A percentile compares a stretch with the other conserved stretches of the same genome.
These are phyloP conservation scores for Alternaria longipes DNA, from an alignment of 2,329 filamentous ascomycete species.

Conservation along the genomic window DNA sequence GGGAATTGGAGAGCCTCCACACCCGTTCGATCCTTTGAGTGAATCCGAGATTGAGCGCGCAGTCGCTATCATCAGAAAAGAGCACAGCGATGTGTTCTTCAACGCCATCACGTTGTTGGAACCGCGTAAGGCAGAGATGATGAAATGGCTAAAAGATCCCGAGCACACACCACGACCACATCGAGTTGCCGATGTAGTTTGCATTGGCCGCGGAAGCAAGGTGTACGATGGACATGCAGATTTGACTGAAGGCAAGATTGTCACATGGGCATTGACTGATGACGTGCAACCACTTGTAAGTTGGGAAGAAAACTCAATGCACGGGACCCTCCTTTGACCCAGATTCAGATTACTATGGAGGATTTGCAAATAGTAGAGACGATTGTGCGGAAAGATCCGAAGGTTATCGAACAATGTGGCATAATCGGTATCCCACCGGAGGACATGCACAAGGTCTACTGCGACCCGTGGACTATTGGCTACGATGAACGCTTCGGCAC, in stretches of 20 bases:
- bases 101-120: slow-evolving; percentile 87
- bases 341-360: slow-evolving; percentile 81
- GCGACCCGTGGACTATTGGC: slow-evolving; percentile 95
- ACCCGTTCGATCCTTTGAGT: slow-evolving; percentile 82
- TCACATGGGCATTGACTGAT: slow-evolving; percentile 77
- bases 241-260: slow-evolving; percentile 70
- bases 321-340: slow-evolving; percentile 1
- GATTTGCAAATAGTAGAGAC: slow-evolving; percentile 84
- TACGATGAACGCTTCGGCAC: slow-evolving; percentile 90
- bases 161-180: slow-evolving; percentile 68
- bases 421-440: slow-evolving; percentile 80
- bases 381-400: slow-evolving; percentile 77
- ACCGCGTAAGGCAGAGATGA: slow-evolving; percentile 85
- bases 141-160: slow-evolving; percentile 76
- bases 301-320: neutral
- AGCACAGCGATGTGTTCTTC: slow-evolving; percentile 78
- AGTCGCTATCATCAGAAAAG: slow-evolving; percentile 73
- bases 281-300: slow-evolving; percentile 82
- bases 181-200: slow-evolving; percentile 82
- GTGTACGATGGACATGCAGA: slow-evolving; percentile 86
- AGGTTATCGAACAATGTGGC: slow-evolving; percentile 89
- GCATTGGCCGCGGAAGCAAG: slow-evolving; percentile 79
- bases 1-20: slow-evolving; percentile 63
- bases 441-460: slow-evolving; percentile 96
- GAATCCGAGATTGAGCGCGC: slow-evolving; percentile 76